phyloP scores from a whole-genome alignment of 169 alveolate genomes.

The Cardiosporidium cionae region DNA sequence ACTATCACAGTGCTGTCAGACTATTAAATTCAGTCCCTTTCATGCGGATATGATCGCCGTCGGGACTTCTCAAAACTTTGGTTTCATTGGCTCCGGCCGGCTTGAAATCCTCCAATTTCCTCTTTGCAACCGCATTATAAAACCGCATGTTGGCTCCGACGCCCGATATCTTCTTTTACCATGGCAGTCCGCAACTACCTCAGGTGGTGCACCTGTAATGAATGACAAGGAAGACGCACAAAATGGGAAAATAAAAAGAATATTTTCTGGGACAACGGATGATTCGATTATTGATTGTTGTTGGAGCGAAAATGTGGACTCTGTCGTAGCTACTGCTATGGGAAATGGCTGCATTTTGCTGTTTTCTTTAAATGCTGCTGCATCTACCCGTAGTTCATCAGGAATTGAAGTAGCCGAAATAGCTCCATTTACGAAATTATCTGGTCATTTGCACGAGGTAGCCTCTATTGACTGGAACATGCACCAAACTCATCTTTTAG shows the following conservation, averaged over 20 bases:
- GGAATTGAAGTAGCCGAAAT: background rate
- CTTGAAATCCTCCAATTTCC: background rate
- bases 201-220: too few relatives aligned
- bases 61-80: slow-evolving; percentile 26
- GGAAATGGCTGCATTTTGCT: slow-evolving; percentile 1
- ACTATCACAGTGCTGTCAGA: slow-evolving; percentile 20
- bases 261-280: background rate
- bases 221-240: too few relatives aligned
- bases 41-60: slow-evolving; percentile 13
- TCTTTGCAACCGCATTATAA: too few relatives aligned
- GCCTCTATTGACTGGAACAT: slow-evolving; percentile 13
- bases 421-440: background rate
- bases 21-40: slow-evolving; percentile 26
- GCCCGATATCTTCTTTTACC: background rate
- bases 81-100: slow-evolving; percentile 18
- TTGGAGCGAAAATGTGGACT: slow-evolving; percentile 3
- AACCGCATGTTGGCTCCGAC: too few relatives aligned
- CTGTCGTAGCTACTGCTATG: slow-evolving; percentile 1
- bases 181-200: background rate
- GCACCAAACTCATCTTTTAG: background rate
- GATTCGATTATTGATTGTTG: slow-evolving; percentile 16
- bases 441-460: slow-evolving; percentile 20
- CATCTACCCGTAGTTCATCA: background rate
- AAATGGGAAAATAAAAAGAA: too few relatives aligned
- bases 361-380: background rate